A percentile compares a stretch with the other conserved stretches of the same genome.
phyloP scores from a whole-genome alignment of 1,284 basidiomycete species.

The Cryptococcus sp. region DNA sequence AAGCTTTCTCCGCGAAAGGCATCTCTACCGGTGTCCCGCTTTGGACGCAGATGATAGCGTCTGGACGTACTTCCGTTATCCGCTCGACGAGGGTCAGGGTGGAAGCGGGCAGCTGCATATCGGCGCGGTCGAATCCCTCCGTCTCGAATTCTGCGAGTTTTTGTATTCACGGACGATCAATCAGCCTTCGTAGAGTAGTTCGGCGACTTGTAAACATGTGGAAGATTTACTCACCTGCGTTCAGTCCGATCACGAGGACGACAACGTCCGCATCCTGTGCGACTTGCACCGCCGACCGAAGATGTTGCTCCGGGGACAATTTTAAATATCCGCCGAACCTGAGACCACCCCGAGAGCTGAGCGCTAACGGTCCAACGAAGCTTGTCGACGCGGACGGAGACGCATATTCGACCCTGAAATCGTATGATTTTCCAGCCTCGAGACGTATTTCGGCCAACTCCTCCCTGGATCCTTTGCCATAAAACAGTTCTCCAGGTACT shows the following conservation, averaged over 20 bases:
- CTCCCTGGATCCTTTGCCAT: conserved; percentile 10
- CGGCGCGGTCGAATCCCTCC: conserved; percentile 37
- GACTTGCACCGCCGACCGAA: conserved; percentile 31
- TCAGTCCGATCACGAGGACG: conserved; percentile 26
- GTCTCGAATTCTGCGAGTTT: conserved; percentile 31
- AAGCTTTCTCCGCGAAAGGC: conserved; percentile 30
- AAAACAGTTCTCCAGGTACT: conserved; percentile 9
- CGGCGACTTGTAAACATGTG: too few relatives aligned
- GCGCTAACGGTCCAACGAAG: conserved; percentile 4
- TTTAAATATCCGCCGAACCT: conserved; percentile 15
- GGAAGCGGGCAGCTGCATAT: conserved; percentile 21
- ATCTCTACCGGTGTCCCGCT: conserved; percentile 36
- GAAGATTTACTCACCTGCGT: conserved; percentile 9
- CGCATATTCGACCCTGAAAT: conserved; percentile 6
- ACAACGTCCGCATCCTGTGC: conserved; percentile 27
- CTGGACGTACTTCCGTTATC: conserved; percentile 31
- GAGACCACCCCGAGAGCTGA: conserved; percentile 15
- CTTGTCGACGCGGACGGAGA: conserved; percentile 7
- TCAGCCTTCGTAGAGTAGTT: too few relatives aligned
- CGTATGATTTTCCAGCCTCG: conserved; percentile 11
- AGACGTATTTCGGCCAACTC: conserved; percentile 11
- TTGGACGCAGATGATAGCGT: conserved; percentile 39
- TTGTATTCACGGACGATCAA: too few relatives aligned
- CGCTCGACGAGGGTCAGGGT: conserved; percentile 24
- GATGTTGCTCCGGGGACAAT: conserved; percentile 12